Conservation (phyloP, 1,284 basidiomycete genomes). For the Leccinum solheimii region DNA sequence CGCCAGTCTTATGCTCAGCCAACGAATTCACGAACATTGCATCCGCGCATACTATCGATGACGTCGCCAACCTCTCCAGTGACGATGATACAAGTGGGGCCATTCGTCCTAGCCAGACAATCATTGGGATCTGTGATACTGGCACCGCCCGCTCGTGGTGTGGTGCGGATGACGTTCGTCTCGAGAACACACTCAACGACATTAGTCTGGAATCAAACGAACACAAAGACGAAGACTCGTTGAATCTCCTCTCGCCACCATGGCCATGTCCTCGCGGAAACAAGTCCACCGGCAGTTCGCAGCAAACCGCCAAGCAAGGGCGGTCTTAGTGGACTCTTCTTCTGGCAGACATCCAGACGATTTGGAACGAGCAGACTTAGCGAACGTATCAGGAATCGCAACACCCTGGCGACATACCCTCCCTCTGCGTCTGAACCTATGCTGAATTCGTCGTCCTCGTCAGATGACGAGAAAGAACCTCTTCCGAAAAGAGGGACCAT, state of each 20-base stretch:
- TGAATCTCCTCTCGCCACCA: conserved; percentile 26
- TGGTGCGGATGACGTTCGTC: neutral
- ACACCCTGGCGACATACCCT: neutral
- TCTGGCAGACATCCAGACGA: neutral
- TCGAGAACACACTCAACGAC: neutral
- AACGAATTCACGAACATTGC: conserved; percentile 17
- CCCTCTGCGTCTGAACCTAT: conserved; percentile 20
- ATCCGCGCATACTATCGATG: conserved; percentile 14
- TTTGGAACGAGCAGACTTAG: neutral
- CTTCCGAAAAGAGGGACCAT: conserved; percentile 5
- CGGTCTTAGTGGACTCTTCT: neutral
- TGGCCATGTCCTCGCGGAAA: conserved; percentile 8
- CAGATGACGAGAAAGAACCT: conserved; percentile 10
- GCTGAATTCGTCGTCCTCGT: neutral
- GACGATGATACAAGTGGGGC: neutral
- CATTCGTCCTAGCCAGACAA: conserved; percentile 1
- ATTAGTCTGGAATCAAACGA: neutral
- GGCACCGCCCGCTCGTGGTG: neutral
- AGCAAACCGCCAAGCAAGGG: neutral
- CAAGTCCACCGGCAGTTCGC: neutral
- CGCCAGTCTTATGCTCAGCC: conserved; percentile 23
- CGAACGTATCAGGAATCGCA: neutral
- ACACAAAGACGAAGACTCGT: conserved; percentile 18
- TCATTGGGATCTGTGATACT: neutral
- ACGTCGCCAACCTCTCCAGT: conserved; percentile 11